These are phyloP conservation scores for Claviceps purpurea DNA, from an alignment of 2,329 filamentous ascomycete genomes.

Conservation along the genomic window DNA sequence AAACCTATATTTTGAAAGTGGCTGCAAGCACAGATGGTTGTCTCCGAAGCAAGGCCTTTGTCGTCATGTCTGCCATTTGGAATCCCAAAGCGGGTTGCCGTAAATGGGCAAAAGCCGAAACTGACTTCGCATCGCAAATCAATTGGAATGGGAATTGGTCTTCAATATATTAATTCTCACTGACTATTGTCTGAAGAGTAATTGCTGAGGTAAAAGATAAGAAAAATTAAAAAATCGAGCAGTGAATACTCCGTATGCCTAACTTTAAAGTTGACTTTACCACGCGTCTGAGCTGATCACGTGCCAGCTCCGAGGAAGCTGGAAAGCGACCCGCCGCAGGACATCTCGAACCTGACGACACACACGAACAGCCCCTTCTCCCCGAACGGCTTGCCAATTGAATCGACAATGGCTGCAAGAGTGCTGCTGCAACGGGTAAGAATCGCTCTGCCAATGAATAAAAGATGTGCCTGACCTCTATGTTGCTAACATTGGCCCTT, in stretches of 20 bases:
- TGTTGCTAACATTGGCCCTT: slow-evolving; percentile 15
- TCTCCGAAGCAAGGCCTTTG: no score
- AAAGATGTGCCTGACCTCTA: slow-evolving; percentile 4
- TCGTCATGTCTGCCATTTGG: no score
- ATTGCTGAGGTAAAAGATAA: no score
- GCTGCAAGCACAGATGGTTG: no score
- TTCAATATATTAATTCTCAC: no score
- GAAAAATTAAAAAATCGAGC: background rate
- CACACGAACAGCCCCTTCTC: slow-evolving; percentile 8
- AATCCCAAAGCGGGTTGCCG: no score
- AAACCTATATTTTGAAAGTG: no score
- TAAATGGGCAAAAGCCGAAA: no score
- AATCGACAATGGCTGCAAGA: slow-evolving; percentile 41
- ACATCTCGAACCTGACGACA: slow-evolving; percentile 8
- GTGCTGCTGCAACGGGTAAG: slow-evolving; percentile 44
- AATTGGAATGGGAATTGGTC: no score
- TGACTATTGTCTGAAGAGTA: no score
- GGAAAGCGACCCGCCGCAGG: slow-evolving; percentile 5
- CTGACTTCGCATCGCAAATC: no score
- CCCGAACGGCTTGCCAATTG: slow-evolving; percentile 28
- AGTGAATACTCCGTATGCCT: background rate
- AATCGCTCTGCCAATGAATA: background rate
- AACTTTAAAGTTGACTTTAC: background rate
- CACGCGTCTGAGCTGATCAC: slow-evolving; percentile 5
- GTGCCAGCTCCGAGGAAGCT: slow-evolving; percentile 1